Conservation (phyloP, 1,284 basidiomycete species). For the Xanthoconium separans region DNA sequence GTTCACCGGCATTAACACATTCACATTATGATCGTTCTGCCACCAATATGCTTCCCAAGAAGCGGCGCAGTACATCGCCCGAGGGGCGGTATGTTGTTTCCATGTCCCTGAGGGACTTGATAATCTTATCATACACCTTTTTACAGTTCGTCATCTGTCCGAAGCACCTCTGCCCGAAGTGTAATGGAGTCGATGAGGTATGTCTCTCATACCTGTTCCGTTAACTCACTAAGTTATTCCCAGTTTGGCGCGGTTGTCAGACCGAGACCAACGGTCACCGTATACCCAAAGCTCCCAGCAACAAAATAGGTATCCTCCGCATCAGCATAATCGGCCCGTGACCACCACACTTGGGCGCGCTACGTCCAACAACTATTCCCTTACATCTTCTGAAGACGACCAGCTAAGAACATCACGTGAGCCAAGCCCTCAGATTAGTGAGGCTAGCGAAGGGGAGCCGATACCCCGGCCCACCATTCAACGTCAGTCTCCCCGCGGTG, state of each 20-base stretch:
- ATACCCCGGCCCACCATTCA: slow-evolving; percentile 15
- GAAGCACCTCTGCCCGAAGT: slow-evolving; percentile 15
- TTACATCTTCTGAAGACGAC: slow-evolving; percentile 32
- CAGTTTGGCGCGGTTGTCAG: slow-evolving; percentile 23
- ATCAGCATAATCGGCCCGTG: slow-evolving; percentile 11
- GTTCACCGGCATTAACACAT: slow-evolving; percentile 30
- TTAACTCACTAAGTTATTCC: slow-evolving; percentile 12
- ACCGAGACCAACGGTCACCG: slow-evolving; percentile 17
- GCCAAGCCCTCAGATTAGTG: slow-evolving; percentile 31
- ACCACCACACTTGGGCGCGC: slow-evolving; percentile 9
- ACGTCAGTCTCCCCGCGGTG: slow-evolving; percentile 31
- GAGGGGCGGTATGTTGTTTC: slow-evolving; percentile 25
- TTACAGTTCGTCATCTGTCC: slow-evolving; percentile 16
- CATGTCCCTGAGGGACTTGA: slow-evolving; percentile 1
- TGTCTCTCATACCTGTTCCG: not conserved
- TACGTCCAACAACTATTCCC: slow-evolving; percentile 21
- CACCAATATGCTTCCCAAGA: slow-evolving; percentile 32
- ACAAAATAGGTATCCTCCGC: slow-evolving; percentile 8
- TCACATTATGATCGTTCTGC: slow-evolving; percentile 24
- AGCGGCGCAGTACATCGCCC: slow-evolving; percentile 35
- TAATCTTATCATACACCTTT: slow-evolving; percentile 11
- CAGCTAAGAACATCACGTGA: slow-evolving; percentile 32
- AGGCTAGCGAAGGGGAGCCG: slow-evolving; percentile 29
- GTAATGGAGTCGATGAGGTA: slow-evolving; percentile 32
- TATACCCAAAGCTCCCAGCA: slow-evolving; percentile 9